Evolutionary conservation across 176 grass and related monocot species (phyloP).

Genomic region (Lolium rigidum): DNA sequence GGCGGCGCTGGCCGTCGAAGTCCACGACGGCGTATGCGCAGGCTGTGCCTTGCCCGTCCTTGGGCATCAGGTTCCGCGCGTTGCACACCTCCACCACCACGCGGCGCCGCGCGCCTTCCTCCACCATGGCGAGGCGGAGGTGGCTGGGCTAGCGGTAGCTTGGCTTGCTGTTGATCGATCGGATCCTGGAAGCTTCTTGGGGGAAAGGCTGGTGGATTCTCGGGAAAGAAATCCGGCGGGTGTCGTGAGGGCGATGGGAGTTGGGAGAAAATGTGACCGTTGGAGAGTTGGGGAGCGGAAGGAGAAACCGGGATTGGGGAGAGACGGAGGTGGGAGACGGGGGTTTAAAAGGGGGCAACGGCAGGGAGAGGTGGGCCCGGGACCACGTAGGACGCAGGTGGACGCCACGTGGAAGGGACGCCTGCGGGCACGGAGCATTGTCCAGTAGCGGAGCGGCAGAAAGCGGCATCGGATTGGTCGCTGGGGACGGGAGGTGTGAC

Average conservation of each 20-base stretch:
- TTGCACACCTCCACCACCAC: conserved; percentile 94
- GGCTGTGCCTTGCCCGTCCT: conserved; percentile 95
- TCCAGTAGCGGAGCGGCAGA: conserved; percentile 36
- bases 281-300: neutral
- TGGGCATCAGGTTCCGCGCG: conserved; percentile 95
- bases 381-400: conserved; percentile 52
- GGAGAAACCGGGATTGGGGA: neutral
- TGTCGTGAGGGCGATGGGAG: neutral
- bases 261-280: conserved; percentile 42
- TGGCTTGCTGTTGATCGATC: neutral
- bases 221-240: conserved; percentile 25
- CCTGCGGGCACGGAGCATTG: conserved; percentile 52
- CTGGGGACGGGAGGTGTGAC: neutral
- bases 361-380: conserved; percentile 15
- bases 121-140: conserved; percentile 46
- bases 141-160: no score
- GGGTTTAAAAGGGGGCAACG: conserved; percentile 58
- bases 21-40: conserved; percentile 96
- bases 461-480: neutral
- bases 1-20: conserved; percentile 95
- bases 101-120: conserved; percentile 55
- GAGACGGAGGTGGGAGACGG: neutral
- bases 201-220: neutral
- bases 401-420: conserved; percentile 35
- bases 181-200: conserved; percentile 36